These are phyloP conservation scores for Voacanga thouarsii DNA, from an alignment of 257 asterid genomes.

Conservation along the genomic window DNA sequence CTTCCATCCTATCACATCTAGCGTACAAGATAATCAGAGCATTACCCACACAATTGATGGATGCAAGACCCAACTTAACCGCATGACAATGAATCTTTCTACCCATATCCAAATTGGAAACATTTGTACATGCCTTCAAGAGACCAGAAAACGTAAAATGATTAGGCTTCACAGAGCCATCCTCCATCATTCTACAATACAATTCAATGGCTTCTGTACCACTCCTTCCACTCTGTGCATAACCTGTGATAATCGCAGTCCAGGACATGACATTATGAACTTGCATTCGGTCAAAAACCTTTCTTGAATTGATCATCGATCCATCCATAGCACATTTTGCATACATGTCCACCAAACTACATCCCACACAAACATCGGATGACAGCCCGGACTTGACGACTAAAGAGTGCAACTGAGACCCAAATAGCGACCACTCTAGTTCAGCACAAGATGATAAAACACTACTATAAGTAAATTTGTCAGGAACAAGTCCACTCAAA, in stretches of 20 bases:
- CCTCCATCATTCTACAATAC: conserved; percentile 63
- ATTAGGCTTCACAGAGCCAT: conserved; percentile 65
- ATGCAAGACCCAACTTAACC: conserved; percentile 61
- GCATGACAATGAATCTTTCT: conserved; percentile 61
- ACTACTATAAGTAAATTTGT: conserved; percentile 72
- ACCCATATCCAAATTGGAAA: conserved; percentile 52
- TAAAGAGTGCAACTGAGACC: conserved; percentile 64
- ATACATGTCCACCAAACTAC: conserved; percentile 90
- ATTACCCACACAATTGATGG: conserved; percentile 74
- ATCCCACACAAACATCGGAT: conserved; percentile 82
- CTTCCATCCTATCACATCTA: conserved; percentile 66
- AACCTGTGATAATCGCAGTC: conserved; percentile 81
- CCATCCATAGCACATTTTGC: conserved; percentile 52
- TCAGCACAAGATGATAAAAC: conserved; percentile 82
- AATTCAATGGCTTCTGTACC: conserved; percentile 60
- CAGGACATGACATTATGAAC: conserved; percentile 92
- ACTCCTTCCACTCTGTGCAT: conserved; percentile 52
- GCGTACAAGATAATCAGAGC: conserved; percentile 80
- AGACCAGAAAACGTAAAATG: conserved; percentile 78
- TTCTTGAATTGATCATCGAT: conserved; percentile 59
- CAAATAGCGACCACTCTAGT: conserved; percentile 45
- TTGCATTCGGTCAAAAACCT: conserved; percentile 69
- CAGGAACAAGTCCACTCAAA: conserved; percentile 51
- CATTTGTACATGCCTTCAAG: conserved; percentile 75
- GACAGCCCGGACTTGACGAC: conserved; percentile 57